Conservation (phyloP, 176 grass and related monocot species). For the Carex parvula region DNA sequence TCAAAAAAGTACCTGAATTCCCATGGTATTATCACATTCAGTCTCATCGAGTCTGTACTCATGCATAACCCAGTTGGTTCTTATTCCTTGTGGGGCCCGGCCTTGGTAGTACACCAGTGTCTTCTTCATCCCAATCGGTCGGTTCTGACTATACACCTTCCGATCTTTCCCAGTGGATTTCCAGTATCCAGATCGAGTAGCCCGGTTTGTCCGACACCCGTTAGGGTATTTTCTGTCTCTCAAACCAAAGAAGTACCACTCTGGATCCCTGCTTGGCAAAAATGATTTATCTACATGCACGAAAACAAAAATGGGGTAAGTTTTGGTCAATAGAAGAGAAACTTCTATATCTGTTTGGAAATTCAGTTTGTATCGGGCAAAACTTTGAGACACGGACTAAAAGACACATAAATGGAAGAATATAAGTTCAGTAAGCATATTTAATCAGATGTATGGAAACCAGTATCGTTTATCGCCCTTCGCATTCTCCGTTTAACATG, state of each 20-base stretch:
- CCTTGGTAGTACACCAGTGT: slow-evolving; percentile 90
- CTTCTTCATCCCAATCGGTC: slow-evolving; percentile 98
- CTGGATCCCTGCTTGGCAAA: slow-evolving; percentile 82
- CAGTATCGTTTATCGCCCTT: background rate
- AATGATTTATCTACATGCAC: slow-evolving; percentile 82
- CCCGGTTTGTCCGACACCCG: slow-evolving; percentile 84
- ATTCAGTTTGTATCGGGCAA: background rate
- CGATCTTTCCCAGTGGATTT: slow-evolving; percentile 97
- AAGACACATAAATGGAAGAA: background rate
- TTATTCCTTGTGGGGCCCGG: slow-evolving; percentile 80
- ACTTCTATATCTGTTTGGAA: background rate
- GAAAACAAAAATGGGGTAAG: slow-evolving; percentile 16
- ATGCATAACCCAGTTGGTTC: slow-evolving; percentile 96
- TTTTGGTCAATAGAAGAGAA: background rate
- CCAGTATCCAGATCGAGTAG: slow-evolving; percentile 88
- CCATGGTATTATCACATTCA: slow-evolving; percentile 84
- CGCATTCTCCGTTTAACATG: background rate
- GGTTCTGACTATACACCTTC: slow-evolving; percentile 58
- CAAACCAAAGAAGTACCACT: slow-evolving; percentile 97
- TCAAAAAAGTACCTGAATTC: slow-evolving; percentile 62
- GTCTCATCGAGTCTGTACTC: slow-evolving; percentile 95
- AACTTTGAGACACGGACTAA: background rate
- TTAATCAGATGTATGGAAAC: background rate
- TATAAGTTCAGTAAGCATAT: background rate
- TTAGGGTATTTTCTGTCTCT: slow-evolving; percentile 89